Base-by-base conservation (phyloP, 345 rosid species). In the Moricandia arvensis region DNA sequence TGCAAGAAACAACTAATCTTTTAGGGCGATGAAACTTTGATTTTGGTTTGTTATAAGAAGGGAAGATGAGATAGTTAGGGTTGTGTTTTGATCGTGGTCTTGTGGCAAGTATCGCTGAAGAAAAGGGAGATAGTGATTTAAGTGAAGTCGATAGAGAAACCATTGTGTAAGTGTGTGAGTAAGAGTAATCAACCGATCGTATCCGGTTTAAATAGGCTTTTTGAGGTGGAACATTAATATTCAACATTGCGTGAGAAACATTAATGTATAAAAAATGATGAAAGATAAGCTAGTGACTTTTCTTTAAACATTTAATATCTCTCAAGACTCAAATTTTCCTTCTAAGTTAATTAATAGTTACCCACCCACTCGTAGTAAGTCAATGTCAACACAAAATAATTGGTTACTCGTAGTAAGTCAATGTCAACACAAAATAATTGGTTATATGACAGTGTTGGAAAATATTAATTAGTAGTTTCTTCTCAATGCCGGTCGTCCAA, bases 161-260 rank as follows among this genome's bases (percentile, higher is more conserved):
- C 31, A 72, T 72, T 61, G 67, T 62, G 75, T 49, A 7, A 59
- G 18, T 55, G 29, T n/a, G 17, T 49, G 55, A 49, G 55, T 49
- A 7, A 49, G n/a, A n/a, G 41, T 35, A 35, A 35, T 53, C 58
- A 53, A 53, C 21, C 58, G 0, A 8, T 53, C 58, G 58, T 18
- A 53, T 16, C 27, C 58, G 27, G 27, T 17, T 16, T 53, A 53
- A 53, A 53, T 53, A 53, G 58, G 27, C 27, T 5, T 17, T 51
- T 18, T 53, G 58, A 53, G 26, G 10, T 15, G 21, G 58, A 17
- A 53, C 5, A 8, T 1, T 53, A 53, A 4, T 53, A 53, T 53
- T 53, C 58, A 16, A 53, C 58, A 53, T 53, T 53, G 27, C 27
- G 12, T 53, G 58, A 8, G 26, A 53, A 53, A 53, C 12, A 49